Evolutionary conservation across 1,139 yeast species (phyloP), one percentile per base, ranked within the genome.

Genomic region (Candida buenavistaensis): DNA sequence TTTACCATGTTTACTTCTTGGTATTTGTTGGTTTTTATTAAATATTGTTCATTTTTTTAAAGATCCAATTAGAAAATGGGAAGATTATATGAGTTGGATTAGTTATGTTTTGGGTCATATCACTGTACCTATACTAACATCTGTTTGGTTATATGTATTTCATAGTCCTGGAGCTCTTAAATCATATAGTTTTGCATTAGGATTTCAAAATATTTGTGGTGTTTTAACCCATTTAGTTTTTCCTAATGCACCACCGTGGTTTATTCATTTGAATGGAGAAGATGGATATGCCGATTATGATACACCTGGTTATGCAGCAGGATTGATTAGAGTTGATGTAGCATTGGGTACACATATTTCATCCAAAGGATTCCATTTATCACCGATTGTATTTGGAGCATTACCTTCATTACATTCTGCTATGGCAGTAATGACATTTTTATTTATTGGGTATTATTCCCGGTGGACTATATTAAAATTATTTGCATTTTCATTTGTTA

Each of bases 201-300:
- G 88, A 2, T 36, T 67, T 14, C 86, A 80, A 52, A 81, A 80
- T 47, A 68, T 79, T 6, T 55, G 66, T 3, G 85, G 85, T 9
- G 82, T 80, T 1, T 33, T 70, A 26, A 80, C 85, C 5, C 87
- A 81, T 52, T 55, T 81, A 30, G 38, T 69, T 10, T 64, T 80
- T 48, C 87, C 88, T 11, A 79, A 77, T 50, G 84, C 86, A 0
- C 82, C 87, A 2, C 88, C 88, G 4, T 80, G 87, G 84, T 81
- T 78, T 51, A 73, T 78, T 32, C 81, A 77, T 48, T 44, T 77
- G 47, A 67, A 80, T 48, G 83, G 84, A 3, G 69, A 72, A 23
- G 69, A 76, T 41, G 67, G 72, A 30, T 52, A 53, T 0, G 82
- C 81, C 1, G 64, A 69, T 47, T 81, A 81, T 52, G 75, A 73